These are phyloP conservation scores for Sparassis latifolia DNA, from an alignment of 1,284 basidiomycete genomes.

Conservation along the genomic window DNA sequence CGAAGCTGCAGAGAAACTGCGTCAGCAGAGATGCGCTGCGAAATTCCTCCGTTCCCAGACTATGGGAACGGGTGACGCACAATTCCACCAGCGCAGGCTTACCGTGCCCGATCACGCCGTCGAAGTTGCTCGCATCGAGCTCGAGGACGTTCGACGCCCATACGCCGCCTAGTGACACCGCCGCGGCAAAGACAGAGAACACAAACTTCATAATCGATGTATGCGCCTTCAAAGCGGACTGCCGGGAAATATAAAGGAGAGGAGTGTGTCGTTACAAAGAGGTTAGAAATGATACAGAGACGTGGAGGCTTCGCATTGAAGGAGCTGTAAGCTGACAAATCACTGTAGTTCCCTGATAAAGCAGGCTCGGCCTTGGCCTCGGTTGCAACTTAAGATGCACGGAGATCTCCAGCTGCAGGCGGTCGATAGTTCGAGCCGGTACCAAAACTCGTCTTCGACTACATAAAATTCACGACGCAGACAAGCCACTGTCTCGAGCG, in stretches of 20 bases:
- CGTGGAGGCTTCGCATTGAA: background rate
- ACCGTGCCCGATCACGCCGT: conserved; percentile 66
- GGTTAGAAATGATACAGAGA: background rate
- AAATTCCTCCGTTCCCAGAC: background rate
- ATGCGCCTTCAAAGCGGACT: background rate
- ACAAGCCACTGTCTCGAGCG: too few relatives aligned
- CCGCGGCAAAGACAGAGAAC: conserved; percentile 48
- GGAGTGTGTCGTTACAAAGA: background rate
- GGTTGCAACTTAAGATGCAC: too few relatives aligned
- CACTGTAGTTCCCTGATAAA: background rate
- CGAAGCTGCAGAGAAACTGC: conserved; percentile 44
- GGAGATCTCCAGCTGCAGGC: too few relatives aligned
- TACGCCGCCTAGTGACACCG: conserved; percentile 47
- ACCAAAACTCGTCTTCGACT: too few relatives aligned
- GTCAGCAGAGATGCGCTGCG: background rate
- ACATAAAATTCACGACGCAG: too few relatives aligned
- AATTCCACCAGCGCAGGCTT: conserved; percentile 87
- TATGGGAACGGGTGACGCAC: conserved; percentile 40
- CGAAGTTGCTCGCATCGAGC: conserved; percentile 72
- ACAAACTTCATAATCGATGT: conserved; percentile 52
- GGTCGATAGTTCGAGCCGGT: too few relatives aligned
- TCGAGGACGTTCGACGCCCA: conserved; percentile 80
- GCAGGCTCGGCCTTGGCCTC: too few relatives aligned
- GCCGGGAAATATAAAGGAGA: conserved; percentile 2
- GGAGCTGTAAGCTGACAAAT: background rate